A percentile compares a stretch with the other conserved stretches of the same genome.
phyloP scores from a whole-genome alignment of 1,139 yeast species.

The Yamadazyma oceani region DNA sequence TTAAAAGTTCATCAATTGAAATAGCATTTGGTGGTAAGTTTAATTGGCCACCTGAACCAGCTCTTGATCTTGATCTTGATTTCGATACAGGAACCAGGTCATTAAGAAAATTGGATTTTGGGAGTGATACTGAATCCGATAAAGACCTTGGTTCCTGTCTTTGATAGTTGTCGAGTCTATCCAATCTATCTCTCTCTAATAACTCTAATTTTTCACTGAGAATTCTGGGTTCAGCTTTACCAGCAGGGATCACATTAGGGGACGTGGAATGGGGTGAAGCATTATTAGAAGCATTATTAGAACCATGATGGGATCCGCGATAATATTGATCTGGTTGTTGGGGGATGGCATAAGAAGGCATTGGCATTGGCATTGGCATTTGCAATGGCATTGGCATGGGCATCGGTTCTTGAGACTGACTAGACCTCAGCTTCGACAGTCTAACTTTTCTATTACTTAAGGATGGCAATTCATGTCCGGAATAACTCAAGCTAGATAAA shows the following conservation, averaged over 20 bases:
- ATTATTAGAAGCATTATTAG: neutral
- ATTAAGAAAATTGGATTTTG: neutral
- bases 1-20: slow-evolving; percentile 9
- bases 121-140: neutral
- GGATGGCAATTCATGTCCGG: neutral
- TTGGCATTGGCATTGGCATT: neutral
- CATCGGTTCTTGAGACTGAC: neutral
- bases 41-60: slow-evolving; percentile 3
- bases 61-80: no score
- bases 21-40: slow-evolving; percentile 12
- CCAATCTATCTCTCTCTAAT: neutral
- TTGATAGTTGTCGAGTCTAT: neutral
- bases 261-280: neutral
- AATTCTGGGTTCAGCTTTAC: no score
- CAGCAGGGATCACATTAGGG: neutral
- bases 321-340: neutral
- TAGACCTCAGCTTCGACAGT: neutral
- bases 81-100: no score
- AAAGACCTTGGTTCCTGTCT: neutral
- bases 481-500: neutral
- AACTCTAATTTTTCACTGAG: neutral
- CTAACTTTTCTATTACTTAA: neutral
- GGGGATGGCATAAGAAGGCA: no score
- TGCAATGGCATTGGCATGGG: neutral
- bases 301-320: neutral